Evolutionary conservation across 2,329 filamentous ascomycete genomes (phyloP).

Genomic region (Septoria linicola): DNA sequence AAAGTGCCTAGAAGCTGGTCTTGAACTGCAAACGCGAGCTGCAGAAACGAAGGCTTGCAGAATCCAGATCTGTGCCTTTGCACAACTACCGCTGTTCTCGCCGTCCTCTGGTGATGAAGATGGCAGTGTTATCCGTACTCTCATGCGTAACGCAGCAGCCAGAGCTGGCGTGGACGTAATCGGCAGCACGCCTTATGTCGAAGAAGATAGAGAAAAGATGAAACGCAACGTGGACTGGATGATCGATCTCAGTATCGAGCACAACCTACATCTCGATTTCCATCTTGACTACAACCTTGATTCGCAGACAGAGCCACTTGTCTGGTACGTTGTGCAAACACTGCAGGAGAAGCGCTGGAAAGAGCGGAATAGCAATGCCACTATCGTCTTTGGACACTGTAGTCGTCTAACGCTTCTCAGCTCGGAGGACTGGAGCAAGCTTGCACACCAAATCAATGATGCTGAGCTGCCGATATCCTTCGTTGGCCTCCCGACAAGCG

Average conservation of each 20-base stretch:
- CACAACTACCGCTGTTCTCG: slow-evolving; percentile 67
- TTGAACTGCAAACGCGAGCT: slow-evolving; percentile 52
- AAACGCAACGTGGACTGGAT: slow-evolving; percentile 64
- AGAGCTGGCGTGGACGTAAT: slow-evolving; percentile 56
- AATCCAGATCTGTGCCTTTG: slow-evolving; percentile 69
- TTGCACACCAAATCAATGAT: slow-evolving; percentile 51
- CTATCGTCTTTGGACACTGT: slow-evolving; percentile 66
- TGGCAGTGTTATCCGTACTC: slow-evolving; percentile 49
- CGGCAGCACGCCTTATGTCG: slow-evolving; percentile 70
- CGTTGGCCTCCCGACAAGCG: slow-evolving; percentile 68
- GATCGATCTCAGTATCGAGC: slow-evolving; percentile 52
- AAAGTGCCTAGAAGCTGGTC: slow-evolving; percentile 58
- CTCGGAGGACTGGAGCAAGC: slow-evolving; percentile 49
- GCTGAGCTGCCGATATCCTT: slow-evolving; percentile 61
- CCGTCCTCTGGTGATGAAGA: slow-evolving; percentile 41
- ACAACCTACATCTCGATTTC: slow-evolving; percentile 62
- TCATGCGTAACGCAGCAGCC: slow-evolving; percentile 50
- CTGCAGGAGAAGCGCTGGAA: slow-evolving; percentile 55
- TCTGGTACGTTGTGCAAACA: slow-evolving; percentile 55
- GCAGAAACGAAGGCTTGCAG: slow-evolving; percentile 55
- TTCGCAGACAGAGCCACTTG: slow-evolving; percentile 47
- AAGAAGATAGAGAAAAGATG: slow-evolving; percentile 51
- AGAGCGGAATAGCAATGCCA: slow-evolving; percentile 43
- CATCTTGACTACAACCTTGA: slow-evolving; percentile 71
- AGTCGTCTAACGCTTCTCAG: slow-evolving; percentile 62